Base-by-base conservation (phyloP, 768 basidiomycete species). In the Epithele typhae region DNA sequence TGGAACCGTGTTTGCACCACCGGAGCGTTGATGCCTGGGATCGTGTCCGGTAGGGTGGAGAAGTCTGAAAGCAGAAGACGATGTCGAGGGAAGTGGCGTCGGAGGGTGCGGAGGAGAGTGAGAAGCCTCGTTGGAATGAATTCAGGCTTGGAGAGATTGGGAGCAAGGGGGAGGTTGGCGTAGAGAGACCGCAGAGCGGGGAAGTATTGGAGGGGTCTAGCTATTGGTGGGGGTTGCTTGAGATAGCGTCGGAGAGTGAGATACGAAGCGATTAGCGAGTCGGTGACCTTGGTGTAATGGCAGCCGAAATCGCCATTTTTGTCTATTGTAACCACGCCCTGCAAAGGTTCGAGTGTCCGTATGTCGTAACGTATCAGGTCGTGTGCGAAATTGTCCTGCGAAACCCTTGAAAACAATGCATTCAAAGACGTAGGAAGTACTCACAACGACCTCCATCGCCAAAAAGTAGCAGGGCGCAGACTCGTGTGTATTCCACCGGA, bases 11-110 rank as follows among this genome's bases (percentile, higher is more conserved):
- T 97, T 68, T 99, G 96, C 19, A 98, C 96, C 19, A 98, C 96
- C 10, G 96, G 96, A 4, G 87, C 89, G 56, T 76, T 81, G 35
- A 56, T 52, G 1, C 91, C 92, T 2, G 79, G 76, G 9, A 98
- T 82, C 0, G 91, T 74, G 52, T 98, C 90, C 0, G 93, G 92
- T 14, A 99, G 68, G 8, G 81, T 77, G 33, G 83, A 84, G 60
- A 99, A 99, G 69, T 99, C 96, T 35, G 92, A 87, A 39, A 98
- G 78, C 39, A 99, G 79, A 24, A 98, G 78, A n/a, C 93, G 84
- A 66, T 98, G 95, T 4, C 84, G 79, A 6, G 96, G 95, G 62
- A 99, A 94, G 60, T 87, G 72, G 25, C 73, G 75, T 45, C 92
- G 81, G 9, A 99, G 77, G 5, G 84, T 81, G 59, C 84, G 82